Evolutionary conservation across 176 grass and related monocot genomes (phyloP).

Genomic region (Rhynchospora pubera): DNA sequence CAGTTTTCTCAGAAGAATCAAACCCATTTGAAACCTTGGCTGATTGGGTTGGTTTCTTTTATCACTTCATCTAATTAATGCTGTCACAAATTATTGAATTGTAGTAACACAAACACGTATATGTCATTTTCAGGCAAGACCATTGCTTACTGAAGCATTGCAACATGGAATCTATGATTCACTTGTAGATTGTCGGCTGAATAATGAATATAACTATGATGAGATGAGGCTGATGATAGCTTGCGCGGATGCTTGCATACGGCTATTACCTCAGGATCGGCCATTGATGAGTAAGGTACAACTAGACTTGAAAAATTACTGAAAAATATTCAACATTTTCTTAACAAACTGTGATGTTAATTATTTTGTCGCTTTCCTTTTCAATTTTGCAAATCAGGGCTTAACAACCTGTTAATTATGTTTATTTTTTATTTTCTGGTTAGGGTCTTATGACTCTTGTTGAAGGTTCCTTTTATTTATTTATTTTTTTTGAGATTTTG

Average conservation of each 20-base stretch:
- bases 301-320: not conserved
- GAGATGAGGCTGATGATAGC: constrained; percentile 25
- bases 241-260: constrained; percentile 22
- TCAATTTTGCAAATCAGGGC: not conserved
- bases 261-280: not conserved
- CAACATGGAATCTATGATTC: constrained; percentile 3
- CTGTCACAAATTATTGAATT: not conserved
- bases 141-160: constrained; percentile 21
- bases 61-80: not conserved
- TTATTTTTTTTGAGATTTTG: no score
- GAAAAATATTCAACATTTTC: not conserved
- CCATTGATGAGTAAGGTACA: constrained; percentile 29
- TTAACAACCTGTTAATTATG: not conserved
- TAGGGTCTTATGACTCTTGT: no score
- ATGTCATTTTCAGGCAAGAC: constrained; percentile 16
- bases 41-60: constrained; percentile 19
- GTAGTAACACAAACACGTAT: no score
- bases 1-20: not conserved
- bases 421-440: no score
- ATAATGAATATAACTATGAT: constrained; percentile 6
- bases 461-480: no score
- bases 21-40: not conserved
- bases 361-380: not conserved
- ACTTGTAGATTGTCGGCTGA: constrained; percentile 12
- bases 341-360: not conserved